Conservation (phyloP, 345 rosid species). For the Heritiera littoralis region DNA sequence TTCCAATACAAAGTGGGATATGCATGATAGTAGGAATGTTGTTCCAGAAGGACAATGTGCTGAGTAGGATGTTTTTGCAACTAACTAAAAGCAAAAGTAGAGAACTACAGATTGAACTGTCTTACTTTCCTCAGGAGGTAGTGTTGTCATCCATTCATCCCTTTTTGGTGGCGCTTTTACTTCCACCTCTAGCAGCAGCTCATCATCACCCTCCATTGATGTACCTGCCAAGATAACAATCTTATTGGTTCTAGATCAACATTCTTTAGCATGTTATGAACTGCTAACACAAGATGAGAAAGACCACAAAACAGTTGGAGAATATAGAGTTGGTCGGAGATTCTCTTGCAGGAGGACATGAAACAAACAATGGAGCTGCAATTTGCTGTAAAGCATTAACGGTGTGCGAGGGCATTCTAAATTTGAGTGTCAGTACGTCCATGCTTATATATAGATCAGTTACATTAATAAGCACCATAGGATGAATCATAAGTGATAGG, state of each 20-base stretch:
- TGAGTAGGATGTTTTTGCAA: neutral
- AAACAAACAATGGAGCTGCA: neutral
- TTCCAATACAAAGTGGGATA: neutral
- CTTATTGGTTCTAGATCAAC: slow-evolving; percentile 18
- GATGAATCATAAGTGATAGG: neutral
- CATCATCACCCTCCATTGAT: slow-evolving; percentile 95
- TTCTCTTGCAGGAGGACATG: neutral
- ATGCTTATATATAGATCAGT: neutral
- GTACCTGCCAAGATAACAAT: slow-evolving; percentile 54
- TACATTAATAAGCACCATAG: neutral
- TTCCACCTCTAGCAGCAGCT: slow-evolving; percentile 66
- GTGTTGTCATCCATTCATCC: slow-evolving; percentile 97
- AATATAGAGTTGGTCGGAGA: neutral
- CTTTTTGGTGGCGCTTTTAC: slow-evolving; percentile 68
- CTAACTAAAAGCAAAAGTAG: neutral
- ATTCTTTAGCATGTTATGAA: neutral
- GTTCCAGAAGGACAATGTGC: neutral
- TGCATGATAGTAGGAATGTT: neutral
- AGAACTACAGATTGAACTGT: slow-evolving; percentile 6
- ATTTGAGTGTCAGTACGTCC: neutral
- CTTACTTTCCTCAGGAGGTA: slow-evolving; percentile 94
- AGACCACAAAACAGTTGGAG: neutral
- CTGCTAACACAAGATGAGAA: neutral
- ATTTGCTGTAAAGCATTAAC: neutral
- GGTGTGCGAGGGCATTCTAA: neutral